Evolutionary conservation across 2,329 filamentous ascomycete species (phyloP), one percentile per base, ranked within the genome.

Genomic region (Venturiaceae sp.): DNA sequence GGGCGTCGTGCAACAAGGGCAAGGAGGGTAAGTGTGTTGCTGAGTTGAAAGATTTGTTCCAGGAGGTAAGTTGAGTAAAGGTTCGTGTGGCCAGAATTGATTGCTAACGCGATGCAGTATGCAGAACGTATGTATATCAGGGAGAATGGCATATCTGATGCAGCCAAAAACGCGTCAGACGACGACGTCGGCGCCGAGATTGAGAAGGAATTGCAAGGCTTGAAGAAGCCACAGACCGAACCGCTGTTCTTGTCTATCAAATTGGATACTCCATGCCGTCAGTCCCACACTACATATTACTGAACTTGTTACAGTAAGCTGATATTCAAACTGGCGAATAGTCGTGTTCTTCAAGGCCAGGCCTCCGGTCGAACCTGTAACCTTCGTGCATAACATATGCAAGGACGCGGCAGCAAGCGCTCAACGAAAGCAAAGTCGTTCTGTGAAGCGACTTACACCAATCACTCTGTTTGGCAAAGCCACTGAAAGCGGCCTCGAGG

Each of bases 1-100:
- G 87, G 87, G 85, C 86, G 30, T 91, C 88, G 0, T 92, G 87
- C 68, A 83, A 86, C 55, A 81, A 86, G 67, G 82, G 83, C 63
- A 86, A 87, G 74, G 87, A 89, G 71, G 77, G 77, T 44, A 86
- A 84, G 70, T 86, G 87, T 14, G 80, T 87, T 2, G 75, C 78
- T 54, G 88, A 92, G 68, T 77, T 91, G 62, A 78, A 77, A 59
- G 72, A 80, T 60, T 73, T 91, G 23, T 87, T 90, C 66, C 78
- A 85, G 46, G 80, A 87, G 74, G 85, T 88, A 71, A 61, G 75
- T 67, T 16, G 44, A 39, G 13, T n/a, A 30, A 28, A 19, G 8
- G 30, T n/a, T 3, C 16, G 19, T 36, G 26, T 34, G 30, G 21
- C 46, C 32, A 41, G 36, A 19, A 53, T 23, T 21, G 11, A 34